A percentile compares a stretch with the other conserved stretches of the same genome.
Evolutionary conservation across 2,329 filamentous ascomycete species (phyloP).

Genomic region (Pseudogymnoascus sp.): DNA sequence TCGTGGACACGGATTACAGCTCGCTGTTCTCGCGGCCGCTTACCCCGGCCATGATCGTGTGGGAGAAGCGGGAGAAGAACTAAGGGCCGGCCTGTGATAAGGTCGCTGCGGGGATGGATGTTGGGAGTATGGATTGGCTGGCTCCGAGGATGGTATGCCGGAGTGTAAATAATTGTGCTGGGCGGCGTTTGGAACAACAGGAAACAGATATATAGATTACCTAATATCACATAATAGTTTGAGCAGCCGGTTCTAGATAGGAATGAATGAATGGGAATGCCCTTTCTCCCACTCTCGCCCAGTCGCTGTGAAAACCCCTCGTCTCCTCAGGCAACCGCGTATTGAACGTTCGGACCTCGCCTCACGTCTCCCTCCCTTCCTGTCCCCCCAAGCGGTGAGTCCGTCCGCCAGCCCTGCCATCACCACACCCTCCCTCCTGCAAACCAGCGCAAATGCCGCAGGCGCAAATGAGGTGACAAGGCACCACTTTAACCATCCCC

Average conservation of each 20-base stretch:
- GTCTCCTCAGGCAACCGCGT: neutral
- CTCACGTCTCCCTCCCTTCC: neutral
- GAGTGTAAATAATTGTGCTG: neutral
- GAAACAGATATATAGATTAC: neutral
- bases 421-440: neutral
- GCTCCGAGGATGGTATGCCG: neutral
- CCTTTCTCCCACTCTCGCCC: neutral
- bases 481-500: neutral
- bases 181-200: neutral
- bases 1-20: slow-evolving; percentile 60
- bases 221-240: neutral
- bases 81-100: neutral
- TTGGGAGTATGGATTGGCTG: neutral
- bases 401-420: neutral
- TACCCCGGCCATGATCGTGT: slow-evolving; percentile 62
- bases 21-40: slow-evolving; percentile 67
- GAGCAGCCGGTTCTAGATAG: neutral
- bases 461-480: neutral
- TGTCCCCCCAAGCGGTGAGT: neutral
- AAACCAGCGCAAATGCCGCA: neutral
- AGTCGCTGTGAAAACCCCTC: neutral
- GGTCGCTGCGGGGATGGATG: neutral
- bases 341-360: neutral
- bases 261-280: neutral
- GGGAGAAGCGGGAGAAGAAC: slow-evolving; percentile 55